A percentile compares a stretch with the other conserved stretches of the same genome.
phyloP scores from a whole-genome alignment of 139 green algal species.

The Tetraselmis striata region DNA sequence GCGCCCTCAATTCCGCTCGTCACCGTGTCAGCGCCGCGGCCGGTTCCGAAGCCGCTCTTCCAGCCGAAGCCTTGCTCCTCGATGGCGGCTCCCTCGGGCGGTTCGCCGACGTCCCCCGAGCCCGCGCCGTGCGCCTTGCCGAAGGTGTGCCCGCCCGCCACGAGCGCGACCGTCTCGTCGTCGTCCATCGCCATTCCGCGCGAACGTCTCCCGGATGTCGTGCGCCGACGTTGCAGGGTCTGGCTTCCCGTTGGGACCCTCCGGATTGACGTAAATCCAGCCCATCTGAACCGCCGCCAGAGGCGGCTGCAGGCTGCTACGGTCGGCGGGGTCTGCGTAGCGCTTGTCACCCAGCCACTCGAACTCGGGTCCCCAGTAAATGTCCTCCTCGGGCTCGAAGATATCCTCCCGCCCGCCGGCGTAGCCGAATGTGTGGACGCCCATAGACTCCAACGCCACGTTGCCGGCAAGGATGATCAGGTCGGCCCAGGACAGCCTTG shows the following conservation, averaged over 20 bases:
- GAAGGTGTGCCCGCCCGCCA: conserved; percentile 42
- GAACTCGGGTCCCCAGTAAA: background rate
- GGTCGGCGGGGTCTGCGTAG: background rate
- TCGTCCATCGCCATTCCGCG: conserved; percentile 19
- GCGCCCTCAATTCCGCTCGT: conserved; percentile 38
- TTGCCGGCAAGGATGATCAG: conserved; percentile 19
- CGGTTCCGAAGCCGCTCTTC: background rate
- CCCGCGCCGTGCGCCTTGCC: conserved; percentile 31
- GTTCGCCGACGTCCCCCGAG: background rate
- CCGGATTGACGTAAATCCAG: conserved; percentile 41
- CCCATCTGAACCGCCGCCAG: conserved; percentile 19
- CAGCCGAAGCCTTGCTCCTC: background rate
- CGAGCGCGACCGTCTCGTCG: background rate
- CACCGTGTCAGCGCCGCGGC: conserved; percentile 37
- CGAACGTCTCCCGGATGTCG: conserved; percentile 40
- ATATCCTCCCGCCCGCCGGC: conserved; percentile 19
- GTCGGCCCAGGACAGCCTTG: conserved; percentile 20
- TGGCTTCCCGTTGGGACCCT: conserved; percentile 24
- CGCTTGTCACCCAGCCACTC: background rate
- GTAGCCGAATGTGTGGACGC: conserved; percentile 14
- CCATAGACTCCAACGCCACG: background rate
- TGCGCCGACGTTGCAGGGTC: conserved; percentile 12
- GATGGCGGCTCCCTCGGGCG: background rate
- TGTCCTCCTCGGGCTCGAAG: background rate
- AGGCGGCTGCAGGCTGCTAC: conserved; percentile 6